Conservation (phyloP, 768 basidiomycete genomes). For the Auricularia auricula-judae region DNA sequence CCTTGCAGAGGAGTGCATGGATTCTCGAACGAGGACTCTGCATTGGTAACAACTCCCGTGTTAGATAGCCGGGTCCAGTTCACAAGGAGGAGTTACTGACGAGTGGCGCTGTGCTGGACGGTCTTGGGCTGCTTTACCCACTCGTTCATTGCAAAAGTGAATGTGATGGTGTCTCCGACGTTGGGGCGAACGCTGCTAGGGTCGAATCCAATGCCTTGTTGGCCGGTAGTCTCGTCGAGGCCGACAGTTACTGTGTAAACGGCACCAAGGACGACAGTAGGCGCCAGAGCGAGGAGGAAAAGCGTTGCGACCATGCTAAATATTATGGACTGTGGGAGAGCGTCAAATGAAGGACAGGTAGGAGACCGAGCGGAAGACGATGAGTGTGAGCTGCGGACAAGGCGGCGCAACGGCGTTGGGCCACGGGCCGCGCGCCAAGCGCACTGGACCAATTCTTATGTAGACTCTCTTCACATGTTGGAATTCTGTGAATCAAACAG, state of each 20-base stretch:
- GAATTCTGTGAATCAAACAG: too few species aligned
- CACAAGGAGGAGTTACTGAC: not conserved
- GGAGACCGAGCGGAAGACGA: not conserved
- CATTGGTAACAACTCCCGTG: too few species aligned
- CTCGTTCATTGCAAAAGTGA: not conserved
- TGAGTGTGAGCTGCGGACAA: too few species aligned
- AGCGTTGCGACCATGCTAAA: not conserved
- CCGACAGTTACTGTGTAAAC: slow-evolving; percentile 1
- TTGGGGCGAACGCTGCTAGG: not conserved
- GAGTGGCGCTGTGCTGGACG: not conserved
- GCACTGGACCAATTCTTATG: not conserved
- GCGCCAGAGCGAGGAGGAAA: not conserved
- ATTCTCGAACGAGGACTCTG: not conserved
- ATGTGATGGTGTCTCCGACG: not conserved
- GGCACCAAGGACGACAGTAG: not conserved
- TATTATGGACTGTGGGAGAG: not conserved
- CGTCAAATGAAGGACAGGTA: not conserved
- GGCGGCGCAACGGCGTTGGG: not conserved
- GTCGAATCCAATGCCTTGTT: not conserved
- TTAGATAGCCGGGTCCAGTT: not conserved
- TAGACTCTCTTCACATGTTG: too few species aligned
- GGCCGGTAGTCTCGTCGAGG: not conserved
- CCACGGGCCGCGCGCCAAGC: not conserved
- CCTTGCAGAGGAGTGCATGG: not conserved
- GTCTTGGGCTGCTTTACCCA: not conserved